Evolutionary conservation across 2,329 filamentous ascomycete genomes (phyloP).

Genomic region (Arthroderma sp.): DNA sequence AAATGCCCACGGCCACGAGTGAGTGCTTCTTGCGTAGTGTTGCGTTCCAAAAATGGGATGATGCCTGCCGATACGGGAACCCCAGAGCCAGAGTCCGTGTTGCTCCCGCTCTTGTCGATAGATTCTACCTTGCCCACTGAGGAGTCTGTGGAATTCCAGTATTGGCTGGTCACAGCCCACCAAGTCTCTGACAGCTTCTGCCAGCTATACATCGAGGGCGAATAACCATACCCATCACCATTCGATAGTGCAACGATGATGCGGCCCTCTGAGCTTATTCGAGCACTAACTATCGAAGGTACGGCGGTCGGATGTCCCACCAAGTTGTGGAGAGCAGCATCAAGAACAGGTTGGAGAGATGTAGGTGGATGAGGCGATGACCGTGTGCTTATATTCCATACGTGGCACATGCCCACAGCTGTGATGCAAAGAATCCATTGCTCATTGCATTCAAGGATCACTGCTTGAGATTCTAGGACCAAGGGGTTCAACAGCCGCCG

Average conservation of each 20-base stretch:
- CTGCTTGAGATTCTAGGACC: constrained; percentile 79
- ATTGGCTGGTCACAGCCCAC: constrained; percentile 97
- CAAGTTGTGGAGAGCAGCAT: constrained; percentile 68
- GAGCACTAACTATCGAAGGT: constrained; percentile 78
- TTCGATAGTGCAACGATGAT: constrained; percentile 86
- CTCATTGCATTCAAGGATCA: constrained; percentile 80
- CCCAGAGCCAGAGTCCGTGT: constrained; percentile 40
- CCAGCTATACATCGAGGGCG: constrained; percentile 75
- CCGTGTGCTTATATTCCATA: constrained; percentile 82
- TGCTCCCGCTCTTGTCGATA: constrained; percentile 46
- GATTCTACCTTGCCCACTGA: constrained; percentile 64
- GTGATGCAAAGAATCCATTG: constrained; percentile 86
- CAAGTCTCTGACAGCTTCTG: constrained; percentile 91
- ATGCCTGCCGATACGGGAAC: constrained; percentile 70
- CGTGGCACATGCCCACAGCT: constrained; percentile 74
- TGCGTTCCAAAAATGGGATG: constrained; percentile 82
- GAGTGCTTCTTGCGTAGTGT: constrained; percentile 85
- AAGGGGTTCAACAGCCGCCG: constrained; percentile 73
- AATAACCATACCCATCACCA: constrained; percentile 87
- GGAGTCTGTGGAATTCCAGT: constrained; percentile 96
- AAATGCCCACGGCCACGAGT: constrained; percentile 86
- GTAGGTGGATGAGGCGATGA: constrained; percentile 78
- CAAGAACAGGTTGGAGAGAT: constrained; percentile 75
- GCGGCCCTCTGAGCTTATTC: constrained; percentile 75
- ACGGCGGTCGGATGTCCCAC: constrained; percentile 64